Evolutionary conservation across 345 rosid species (phyloP).

Genomic region (Populus simonii): DNA sequence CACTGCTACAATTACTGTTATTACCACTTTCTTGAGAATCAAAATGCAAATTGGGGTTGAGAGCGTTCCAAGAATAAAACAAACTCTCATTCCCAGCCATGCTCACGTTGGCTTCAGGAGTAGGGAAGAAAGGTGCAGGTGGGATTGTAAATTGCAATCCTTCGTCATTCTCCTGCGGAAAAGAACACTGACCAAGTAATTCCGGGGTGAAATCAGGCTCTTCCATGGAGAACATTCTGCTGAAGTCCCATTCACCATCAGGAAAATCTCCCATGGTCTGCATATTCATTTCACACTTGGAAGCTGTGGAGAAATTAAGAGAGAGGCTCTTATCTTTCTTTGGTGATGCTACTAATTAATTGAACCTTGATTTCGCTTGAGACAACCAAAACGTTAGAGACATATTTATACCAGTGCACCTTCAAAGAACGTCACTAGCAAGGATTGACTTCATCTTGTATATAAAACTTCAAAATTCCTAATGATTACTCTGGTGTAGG

Average conservation of each 20-base stretch:
- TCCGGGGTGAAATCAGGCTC: slow-evolving; percentile 34
- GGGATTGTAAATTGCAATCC: slow-evolving; percentile 11
- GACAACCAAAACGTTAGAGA: slow-evolving; percentile 9
- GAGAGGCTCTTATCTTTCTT: slow-evolving; percentile 6
- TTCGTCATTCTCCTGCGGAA: slow-evolving; percentile 22
- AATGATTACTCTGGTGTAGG: slow-evolving; percentile 32
- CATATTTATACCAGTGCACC: slow-evolving; percentile 34
- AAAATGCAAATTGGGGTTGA: slow-evolving; percentile 17
- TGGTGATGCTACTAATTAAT: background rate
- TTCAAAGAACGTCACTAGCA: slow-evolving; percentile 24
- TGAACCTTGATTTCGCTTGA: slow-evolving; percentile 25
- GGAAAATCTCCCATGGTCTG: slow-evolving; percentile 42
- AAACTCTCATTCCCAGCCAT: slow-evolving; percentile 22
- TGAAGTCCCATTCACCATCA: slow-evolving; percentile 49
- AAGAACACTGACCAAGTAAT: slow-evolving; percentile 29
- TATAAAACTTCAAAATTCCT: slow-evolving; percentile 18
- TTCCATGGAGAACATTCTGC: slow-evolving; percentile 35
- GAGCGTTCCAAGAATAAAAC: slow-evolving; percentile 22
- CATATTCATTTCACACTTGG: slow-evolving; percentile 17
- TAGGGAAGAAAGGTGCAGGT: slow-evolving; percentile 14
- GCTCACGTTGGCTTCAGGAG: slow-evolving; percentile 28
- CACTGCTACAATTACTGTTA: slow-evolving; percentile 16
- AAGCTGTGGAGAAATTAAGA: slow-evolving; percentile 6
- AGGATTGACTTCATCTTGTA: slow-evolving; percentile 39
- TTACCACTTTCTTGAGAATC: slow-evolving; percentile 33